Base-by-base conservation (phyloP, 2,329 filamentous ascomycete species). In the Hypoxylon sp. region DNA sequence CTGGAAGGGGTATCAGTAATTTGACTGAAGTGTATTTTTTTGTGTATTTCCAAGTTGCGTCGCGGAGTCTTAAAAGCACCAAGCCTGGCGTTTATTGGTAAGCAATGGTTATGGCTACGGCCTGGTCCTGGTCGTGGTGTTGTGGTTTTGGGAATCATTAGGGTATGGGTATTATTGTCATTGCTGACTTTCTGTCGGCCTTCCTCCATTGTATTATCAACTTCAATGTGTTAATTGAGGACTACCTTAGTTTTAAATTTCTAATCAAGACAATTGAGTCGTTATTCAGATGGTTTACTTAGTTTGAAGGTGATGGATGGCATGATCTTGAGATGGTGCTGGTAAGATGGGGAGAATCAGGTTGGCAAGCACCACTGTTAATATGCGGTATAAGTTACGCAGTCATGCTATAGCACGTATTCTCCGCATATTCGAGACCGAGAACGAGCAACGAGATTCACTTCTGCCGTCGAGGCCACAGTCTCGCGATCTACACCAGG, bases 1-100 rank as follows among this genome's bases (percentile, higher is more conserved):
- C 27, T 23, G 12, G 19, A 32, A 34, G 30, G 25, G 7, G 25
- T 45, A 34, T 47, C n/a, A 53, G 54, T 50, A 47, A 39, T 43
- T 25, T 7, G 48, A 54, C 14, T 53, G 59, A 46, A 47, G 65
- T 71, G 66, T 66, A 70, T 70, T 69, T 62, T 72, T 71, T 30
- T 19, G 52, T 63, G 45, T 58, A 70, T 65, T 54, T 64, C 67
- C 66, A 72, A 69, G 45, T 55, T 66, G 62, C 43, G 46, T 65
- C n/a, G 47, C 47, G 61, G 61, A 55, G 59, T 41, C 37, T 58
- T 37, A 63, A 41, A 56, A 69, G 65, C 63, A 62, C 58, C 45
- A 46, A 63, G 67, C 67, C 43, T 52, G 71, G 69, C 65, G 71
- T 70, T 73, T 39, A 56, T 27, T 29, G 52, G 46, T 52, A 59